These are phyloP conservation scores for Aspergillus sp. DNA, from an alignment of 2,329 filamentous ascomycete species.

Conservation along the genomic window DNA sequence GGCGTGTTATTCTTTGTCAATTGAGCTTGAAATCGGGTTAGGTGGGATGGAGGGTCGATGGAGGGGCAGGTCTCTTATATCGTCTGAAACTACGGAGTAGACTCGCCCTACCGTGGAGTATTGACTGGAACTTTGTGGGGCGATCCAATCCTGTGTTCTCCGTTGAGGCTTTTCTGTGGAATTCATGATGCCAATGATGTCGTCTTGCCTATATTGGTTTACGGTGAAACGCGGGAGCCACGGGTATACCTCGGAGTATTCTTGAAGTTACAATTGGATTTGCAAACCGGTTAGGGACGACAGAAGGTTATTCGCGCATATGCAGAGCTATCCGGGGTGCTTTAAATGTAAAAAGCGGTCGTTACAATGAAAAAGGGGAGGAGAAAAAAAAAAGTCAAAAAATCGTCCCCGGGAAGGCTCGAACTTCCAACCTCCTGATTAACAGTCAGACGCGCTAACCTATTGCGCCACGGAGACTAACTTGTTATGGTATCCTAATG, in stretches of 20 bases:
- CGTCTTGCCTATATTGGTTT: not conserved
- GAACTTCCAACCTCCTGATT: conserved; percentile 1
- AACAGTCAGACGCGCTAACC: not conserved
- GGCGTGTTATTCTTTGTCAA: not conserved
- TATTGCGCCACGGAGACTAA: not conserved
- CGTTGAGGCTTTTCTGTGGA: not conserved
- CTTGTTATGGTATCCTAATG: too few species aligned
- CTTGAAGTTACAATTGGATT: not conserved
- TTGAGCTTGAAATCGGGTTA: not conserved
- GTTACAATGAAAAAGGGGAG: not conserved
- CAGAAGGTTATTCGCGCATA: not conserved
- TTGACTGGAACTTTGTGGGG: not conserved
- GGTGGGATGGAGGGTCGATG: not conserved
- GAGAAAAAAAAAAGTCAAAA: not conserved
- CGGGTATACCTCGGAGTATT: too few species aligned
- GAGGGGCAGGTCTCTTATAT: not conserved
- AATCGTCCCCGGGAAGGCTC: not conserved
- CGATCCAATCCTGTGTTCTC: not conserved
- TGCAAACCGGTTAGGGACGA: not conserved
- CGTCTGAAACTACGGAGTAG: not conserved
- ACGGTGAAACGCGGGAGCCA: not conserved
- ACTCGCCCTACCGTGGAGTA: not conserved
- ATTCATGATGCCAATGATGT: not conserved
- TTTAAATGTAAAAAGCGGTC: not conserved
- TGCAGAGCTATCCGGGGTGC: not conserved